Evolutionary conservation across 1,284 basidiomycete genomes (phyloP), one percentile per base, ranked within the genome.

Genomic region (Malassezia vespertilionis): DNA sequence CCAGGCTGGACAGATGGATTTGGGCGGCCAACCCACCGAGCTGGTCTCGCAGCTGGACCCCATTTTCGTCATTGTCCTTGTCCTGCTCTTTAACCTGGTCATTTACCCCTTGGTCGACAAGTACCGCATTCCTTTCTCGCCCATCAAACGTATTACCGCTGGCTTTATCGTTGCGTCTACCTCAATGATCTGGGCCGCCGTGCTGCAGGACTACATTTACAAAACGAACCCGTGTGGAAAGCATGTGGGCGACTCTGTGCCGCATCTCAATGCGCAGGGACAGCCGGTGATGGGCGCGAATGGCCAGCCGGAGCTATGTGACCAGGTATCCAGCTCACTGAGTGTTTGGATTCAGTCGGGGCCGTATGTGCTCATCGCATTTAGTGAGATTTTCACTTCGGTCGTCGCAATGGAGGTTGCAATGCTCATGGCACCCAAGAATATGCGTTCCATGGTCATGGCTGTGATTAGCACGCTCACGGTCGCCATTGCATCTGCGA

Each of bases 401-500:
- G 85, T 90, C 72, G 87, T 85, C 15, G 72, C 72, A 41, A 63
- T 75, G 56, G 86, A 90, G 71, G 87, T 87, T 68, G 86, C 85
- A n/a, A 87, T 84, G 75, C 85, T 82, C 50, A 87, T 71, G 57
- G 72, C 73, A 8, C 72, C 72, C 44, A 67, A 61, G 48, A 69
- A 65, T 50, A 72, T 74, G 73, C 61, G 69, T 7, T 72, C 70
- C 24, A 62, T 74, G 28, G 68, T 73, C 43, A 71, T 68, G 65
- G 53, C 52, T 23, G 45, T 62, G 35, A 39, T 39, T 14, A 64
- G 69, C 83, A 73, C 86, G 31, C 84, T 87, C 74, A 81, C 72
- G 67, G 77, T 69, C 27, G 82, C 84, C 15, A 47, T 86, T 56
- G 65, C 73, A 9, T 60, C 71, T 18, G 53, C 76, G 12, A 60